Evolutionary conservation across 163 green algal genomes (phyloP), one percentile per base, ranked within the genome.

Genomic region (Volvox carteri): DNA sequence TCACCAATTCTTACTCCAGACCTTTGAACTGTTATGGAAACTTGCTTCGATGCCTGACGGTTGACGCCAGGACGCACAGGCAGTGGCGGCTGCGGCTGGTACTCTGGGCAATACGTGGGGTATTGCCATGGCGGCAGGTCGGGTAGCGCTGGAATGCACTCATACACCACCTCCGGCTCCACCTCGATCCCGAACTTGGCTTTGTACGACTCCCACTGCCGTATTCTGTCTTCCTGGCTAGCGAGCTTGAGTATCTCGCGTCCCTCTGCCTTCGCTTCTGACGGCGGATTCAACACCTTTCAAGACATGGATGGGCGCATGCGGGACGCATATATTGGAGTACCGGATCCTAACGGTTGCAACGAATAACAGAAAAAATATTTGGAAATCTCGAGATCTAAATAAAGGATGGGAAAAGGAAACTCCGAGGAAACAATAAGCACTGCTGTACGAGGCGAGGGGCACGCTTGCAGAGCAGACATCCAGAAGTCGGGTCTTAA

Each of bases 201-300:
- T 0, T 39, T 19, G 81, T 87, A 87, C 33, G 46, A 60, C 1
- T 25, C 25, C 65, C 65, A 87, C 48, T 87, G 81, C 48, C 42
- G 62, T 23, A 56, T 60, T 12, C 81, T 62, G 25, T 30, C 46
- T 48, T 87, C 81, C 67, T 87, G 81, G 35, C 41, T 70, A 3
- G 81, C 81, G 18, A 87, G 81, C 28, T 67, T 65, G 1, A 77
- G 58, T 39, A 87, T 87, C 81, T 87, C 81, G 1, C 81, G 81
- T 1, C 81, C 81, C 7, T 56, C 46, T 9, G 65, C 1, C 23
- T 80, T 87, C 30, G 65, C 65, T 12, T 39, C 30, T 0, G 18
- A 12, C 4, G 81, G 65, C 0, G 81, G 81, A 35, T 87, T 87
- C 46, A 79, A 35, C 16, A 87, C 79, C 79, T 84, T 74, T 19